phyloP scores from a whole-genome alignment of 169 alveolate species.

The Theileria annulata region DNA sequence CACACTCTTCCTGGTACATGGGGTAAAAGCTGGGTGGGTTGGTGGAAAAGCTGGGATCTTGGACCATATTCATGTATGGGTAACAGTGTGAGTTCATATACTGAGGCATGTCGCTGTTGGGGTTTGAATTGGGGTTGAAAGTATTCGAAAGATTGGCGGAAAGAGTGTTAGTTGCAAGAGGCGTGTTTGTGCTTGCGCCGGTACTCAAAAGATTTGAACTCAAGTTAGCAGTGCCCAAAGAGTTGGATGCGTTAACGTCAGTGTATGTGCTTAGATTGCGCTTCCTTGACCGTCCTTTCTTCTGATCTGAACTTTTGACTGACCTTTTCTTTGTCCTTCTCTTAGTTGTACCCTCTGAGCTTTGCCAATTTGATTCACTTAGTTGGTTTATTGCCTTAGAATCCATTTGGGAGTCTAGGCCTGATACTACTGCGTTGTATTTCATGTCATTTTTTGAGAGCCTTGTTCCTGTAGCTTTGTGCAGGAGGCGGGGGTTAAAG shows the following conservation, averaged over 20 bases:
- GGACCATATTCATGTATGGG: slow-evolving; percentile 26
- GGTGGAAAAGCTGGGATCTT: slow-evolving; percentile 22
- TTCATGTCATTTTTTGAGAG: slow-evolving; percentile 66
- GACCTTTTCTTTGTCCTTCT: slow-evolving; percentile 20
- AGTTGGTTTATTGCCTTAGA: slow-evolving; percentile 11
- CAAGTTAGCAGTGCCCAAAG: neutral
- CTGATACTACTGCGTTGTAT: slow-evolving; percentile 44
- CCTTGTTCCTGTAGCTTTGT: slow-evolving; percentile 80
- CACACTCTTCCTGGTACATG: slow-evolving; percentile 26
- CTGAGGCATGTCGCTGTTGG: neutral
- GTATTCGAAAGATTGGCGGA: neutral
- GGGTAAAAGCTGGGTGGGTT: slow-evolving; percentile 14
- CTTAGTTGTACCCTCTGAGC: neutral
- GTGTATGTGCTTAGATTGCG: neutral
- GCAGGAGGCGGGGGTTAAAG: slow-evolving; percentile 74
- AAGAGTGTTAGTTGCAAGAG: neutral
- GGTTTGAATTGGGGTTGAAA: neutral
- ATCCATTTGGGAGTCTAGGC: slow-evolving; percentile 11
- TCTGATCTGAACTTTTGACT: neutral
- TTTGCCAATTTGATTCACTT: slow-evolving; percentile 21
- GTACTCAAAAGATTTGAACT: neutral
- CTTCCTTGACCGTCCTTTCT: slow-evolving; percentile 9
- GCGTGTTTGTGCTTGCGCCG: too few species aligned
- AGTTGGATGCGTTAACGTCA: neutral
- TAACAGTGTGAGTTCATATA: slow-evolving; percentile 26